Evolutionary conservation across 2,329 filamentous ascomycete genomes (phyloP).

Genomic region (Dendryphion nanum): DNA sequence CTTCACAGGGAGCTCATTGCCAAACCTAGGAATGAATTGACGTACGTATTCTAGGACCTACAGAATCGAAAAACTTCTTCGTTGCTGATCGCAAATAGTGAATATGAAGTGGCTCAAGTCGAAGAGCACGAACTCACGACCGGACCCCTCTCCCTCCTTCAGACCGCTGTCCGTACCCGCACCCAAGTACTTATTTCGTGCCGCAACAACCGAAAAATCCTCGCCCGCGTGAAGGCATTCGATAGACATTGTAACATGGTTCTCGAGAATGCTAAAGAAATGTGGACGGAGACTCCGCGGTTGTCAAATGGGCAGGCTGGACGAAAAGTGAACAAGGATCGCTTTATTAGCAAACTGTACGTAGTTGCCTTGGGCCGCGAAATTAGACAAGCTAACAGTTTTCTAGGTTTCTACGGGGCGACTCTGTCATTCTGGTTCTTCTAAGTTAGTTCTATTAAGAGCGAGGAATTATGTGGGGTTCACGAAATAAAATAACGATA

Average conservation of each 20-base stretch:
- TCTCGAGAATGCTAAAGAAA: slow-evolving; percentile 95
- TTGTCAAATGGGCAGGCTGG: slow-evolving; percentile 85
- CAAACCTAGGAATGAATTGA: slow-evolving; percentile 87
- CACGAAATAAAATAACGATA: slow-evolving; percentile 10
- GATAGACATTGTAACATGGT: slow-evolving; percentile 99
- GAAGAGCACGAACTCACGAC: slow-evolving; percentile 79
- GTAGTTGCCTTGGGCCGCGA: slow-evolving; percentile 43
- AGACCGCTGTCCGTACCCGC: slow-evolving; percentile 92
- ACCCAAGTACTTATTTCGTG: slow-evolving; percentile 95
- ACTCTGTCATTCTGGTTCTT: slow-evolving; percentile 83
- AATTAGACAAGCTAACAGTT: slow-evolving; percentile 18
- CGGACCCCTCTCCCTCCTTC: slow-evolving; percentile 86
- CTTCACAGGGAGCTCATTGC: slow-evolving; percentile 77
- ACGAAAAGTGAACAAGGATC: slow-evolving; percentile 90
- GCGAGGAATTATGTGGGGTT: neutral
- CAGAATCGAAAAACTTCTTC: slow-evolving; percentile 1
- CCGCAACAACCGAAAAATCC: slow-evolving; percentile 96
- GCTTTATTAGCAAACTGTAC: slow-evolving; percentile 96
- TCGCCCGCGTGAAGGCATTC: slow-evolving; percentile 96
- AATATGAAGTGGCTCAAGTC: slow-evolving; percentile 84
- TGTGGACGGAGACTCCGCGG: slow-evolving; percentile 96
- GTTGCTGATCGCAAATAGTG: slow-evolving; percentile 53
- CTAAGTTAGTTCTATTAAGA: slow-evolving; percentile 60
- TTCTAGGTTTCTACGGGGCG: slow-evolving; percentile 75
- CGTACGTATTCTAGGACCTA: no score